Base-by-base conservation (phyloP, 371 early-diverging fungal species). In the Lichtheimia corymbifera region DNA sequence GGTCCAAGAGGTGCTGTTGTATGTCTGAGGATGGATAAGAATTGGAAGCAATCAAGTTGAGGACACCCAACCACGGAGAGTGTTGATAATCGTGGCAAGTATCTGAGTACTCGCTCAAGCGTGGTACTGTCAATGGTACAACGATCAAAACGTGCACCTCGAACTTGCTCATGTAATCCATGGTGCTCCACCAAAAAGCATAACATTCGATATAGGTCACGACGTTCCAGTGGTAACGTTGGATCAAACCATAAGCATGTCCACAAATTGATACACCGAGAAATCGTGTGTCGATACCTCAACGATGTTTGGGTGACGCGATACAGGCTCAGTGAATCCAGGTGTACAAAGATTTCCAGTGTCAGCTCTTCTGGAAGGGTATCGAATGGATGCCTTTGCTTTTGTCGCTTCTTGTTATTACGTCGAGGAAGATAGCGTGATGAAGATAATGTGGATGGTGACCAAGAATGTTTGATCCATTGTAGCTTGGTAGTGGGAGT, bases 251-350 rank as follows among this genome's bases (percentile, higher is more conserved):
- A 6, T 4, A 62, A 2, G 3, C 25, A 11, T 6, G 28, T 25
- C 62, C 62, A 62, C 5, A 55, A 12, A 9, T 47, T n/a, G 9
- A 17, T 4, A 9, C 14, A 18, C 2, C 51, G 50, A 27, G 28
- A 35, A 11, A 55, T 49, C 3, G 42, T 24, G 6, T 62, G 47
- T 17, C 62, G 40, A 24, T 49, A 62, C 50, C 22, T 25, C 6
- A 50, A 13, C 14, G 56, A 55, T 27, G 51, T 56, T 2, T 50
- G 53, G 6, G 56, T 55, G 12, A 62, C 35, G 1, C 50, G 62
- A 51, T 56, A 62, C 11, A 62, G 51, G 12, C 56, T 55, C 13
- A 56, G 14, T 9, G 30, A 50, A 20, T 62, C 62, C n/a, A 62
- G 42, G 17, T 41, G 56, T 14, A 20, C 50, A 41, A 27, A 50